phyloP scores from a whole-genome alignment of 805 yeast species.

The Wickerhamiella sorbophila region DNA sequence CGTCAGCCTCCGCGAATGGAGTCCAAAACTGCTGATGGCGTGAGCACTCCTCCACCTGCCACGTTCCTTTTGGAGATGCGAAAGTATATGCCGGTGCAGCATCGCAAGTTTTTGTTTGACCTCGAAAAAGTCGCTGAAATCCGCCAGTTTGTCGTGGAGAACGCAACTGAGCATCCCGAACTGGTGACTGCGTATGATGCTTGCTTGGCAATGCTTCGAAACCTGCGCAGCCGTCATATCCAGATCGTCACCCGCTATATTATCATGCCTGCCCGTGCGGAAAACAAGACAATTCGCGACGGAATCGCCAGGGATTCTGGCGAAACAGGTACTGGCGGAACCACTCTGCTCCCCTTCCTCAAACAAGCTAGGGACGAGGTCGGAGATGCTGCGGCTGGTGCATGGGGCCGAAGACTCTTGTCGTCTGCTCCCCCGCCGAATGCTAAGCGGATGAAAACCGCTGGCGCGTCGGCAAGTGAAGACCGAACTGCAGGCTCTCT shows the following conservation, averaged over 20 bases:
- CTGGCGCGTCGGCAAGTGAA: no score
- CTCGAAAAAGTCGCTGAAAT: conserved; percentile 45
- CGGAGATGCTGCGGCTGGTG: conserved; percentile 84
- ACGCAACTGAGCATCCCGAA: conserved; percentile 33
- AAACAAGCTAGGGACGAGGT: conserved; percentile 95
- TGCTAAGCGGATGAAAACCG: background rate
- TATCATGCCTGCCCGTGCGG: conserved; percentile 56
- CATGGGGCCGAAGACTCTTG: conserved; percentile 62
- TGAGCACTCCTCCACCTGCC: conserved; percentile 18
- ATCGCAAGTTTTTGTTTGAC: conserved; percentile 55
- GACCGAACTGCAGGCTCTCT: background rate
- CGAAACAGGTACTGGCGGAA: conserved; percentile 81
- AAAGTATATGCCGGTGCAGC: conserved; percentile 78
- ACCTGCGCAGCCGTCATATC: conserved; percentile 84
- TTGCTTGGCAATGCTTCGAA: conserved; percentile 73
- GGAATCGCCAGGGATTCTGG: conserved; percentile 46
- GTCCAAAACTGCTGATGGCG: conserved; percentile 18
- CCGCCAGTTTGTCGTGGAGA: conserved; percentile 44
- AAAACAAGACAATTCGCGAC: conserved; percentile 34
- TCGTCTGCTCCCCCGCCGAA: conserved; percentile 4
- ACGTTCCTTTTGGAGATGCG: conserved; percentile 74
- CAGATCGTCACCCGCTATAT: conserved; percentile 84
- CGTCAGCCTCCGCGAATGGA: conserved; percentile 22
- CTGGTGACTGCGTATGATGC: conserved; percentile 70
- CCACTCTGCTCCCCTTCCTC: conserved; percentile 76